Evolutionary conservation across 345 rosid species (phyloP).

Genomic region (Dovyalis caffra): DNA sequence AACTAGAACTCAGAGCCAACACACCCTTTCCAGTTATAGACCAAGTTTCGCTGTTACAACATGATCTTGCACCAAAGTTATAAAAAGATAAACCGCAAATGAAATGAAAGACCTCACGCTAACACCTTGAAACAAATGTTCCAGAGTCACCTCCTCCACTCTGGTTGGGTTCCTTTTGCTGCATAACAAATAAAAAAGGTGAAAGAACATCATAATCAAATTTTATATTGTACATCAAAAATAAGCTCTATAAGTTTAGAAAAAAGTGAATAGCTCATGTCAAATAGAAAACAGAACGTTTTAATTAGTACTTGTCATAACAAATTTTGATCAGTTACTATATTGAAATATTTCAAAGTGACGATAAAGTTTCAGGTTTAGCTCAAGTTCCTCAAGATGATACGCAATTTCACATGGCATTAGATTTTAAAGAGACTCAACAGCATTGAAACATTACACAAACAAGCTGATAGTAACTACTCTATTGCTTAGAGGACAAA

Average conservation of each 20-base stretch:
- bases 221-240: too few relatives aligned
- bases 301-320: background rate
- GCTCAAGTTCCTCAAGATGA: background rate
- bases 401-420: background rate
- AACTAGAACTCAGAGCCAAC: conserved; percentile 18
- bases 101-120: conserved; percentile 5
- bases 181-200: conserved; percentile 27
- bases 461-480: background rate
- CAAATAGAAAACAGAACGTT: background rate
- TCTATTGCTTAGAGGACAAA: background rate
- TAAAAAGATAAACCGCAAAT: conserved; percentile 14
- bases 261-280: background rate
- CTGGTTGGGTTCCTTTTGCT: conserved; percentile 54
- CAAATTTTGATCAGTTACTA: background rate
- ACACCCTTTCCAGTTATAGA: conserved; percentile 20
- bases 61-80: conserved; percentile 25
- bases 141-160: conserved; percentile 53
- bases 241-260: background rate
- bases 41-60: conserved; percentile 22
- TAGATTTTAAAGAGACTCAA: background rate
- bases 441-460: background rate
- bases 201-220: too few relatives aligned
- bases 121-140: conserved; percentile 10
- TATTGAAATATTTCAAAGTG: background rate
- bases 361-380: background rate